Evolutionary conservation across 2,329 filamentous ascomycete species (phyloP).

Genomic region (Bimuria novae-zelandiae): DNA sequence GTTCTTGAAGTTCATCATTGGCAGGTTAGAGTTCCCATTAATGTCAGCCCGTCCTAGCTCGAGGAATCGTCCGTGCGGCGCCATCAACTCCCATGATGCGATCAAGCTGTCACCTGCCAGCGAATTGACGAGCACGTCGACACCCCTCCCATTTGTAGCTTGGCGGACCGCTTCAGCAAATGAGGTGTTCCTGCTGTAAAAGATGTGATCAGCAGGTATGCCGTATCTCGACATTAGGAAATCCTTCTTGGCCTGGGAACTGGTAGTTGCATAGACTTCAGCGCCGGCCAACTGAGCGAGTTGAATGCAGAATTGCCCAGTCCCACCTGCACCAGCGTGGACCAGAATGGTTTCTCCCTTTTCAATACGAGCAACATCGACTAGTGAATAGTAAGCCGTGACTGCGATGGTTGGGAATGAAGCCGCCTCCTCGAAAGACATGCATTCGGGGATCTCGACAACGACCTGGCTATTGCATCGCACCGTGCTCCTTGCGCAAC

Average conservation of each 20-base stretch:
- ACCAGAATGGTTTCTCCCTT: conserved; percentile 32
- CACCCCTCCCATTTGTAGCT: neutral
- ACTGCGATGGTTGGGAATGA: neutral
- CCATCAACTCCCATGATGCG: neutral
- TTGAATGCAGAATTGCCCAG: conserved; percentile 22
- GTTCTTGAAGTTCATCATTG: neutral
- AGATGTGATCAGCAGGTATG: neutral
- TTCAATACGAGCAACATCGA: conserved; percentile 19
- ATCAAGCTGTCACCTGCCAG: neutral
- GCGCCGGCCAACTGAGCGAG: conserved; percentile 10
- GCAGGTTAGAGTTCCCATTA: neutral
- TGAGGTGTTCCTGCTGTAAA: neutral
- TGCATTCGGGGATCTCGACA: neutral
- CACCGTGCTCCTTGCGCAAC: neutral
- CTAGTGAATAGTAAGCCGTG: neutral
- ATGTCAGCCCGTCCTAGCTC: neutral
- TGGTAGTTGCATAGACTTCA: neutral
- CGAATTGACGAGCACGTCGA: neutral
- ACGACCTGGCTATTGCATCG: neutral
- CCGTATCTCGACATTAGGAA: neutral
- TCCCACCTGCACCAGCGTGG: conserved; percentile 20
- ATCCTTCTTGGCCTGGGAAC: neutral
- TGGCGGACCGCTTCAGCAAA: neutral
- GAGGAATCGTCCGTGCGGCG: neutral
- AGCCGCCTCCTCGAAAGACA: neutral